phyloP scores from a whole-genome alignment of 768 basidiomycete species.

The Termitomyces sp. region DNA sequence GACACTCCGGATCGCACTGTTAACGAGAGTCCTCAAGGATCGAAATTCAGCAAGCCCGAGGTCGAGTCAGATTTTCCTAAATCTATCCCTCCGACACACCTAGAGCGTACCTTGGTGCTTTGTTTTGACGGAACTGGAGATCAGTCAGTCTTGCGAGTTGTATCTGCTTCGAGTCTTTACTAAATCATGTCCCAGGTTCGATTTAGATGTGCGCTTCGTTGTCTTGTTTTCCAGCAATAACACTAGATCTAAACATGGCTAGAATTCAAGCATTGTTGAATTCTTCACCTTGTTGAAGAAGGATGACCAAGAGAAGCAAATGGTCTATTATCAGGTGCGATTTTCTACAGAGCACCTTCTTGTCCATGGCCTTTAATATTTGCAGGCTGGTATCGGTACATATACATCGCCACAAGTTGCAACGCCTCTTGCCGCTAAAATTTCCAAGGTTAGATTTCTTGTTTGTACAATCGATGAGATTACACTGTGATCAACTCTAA shows the following conservation, averaged over 20 bases:
- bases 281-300: constrained; percentile 51
- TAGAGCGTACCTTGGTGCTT: constrained; percentile 50
- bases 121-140: constrained; percentile 68
- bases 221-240: not conserved
- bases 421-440: constrained; percentile 38
- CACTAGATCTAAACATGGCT: not conserved
- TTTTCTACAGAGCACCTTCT: not conserved
- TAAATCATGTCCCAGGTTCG: constrained; percentile 22
- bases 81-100: constrained; percentile 25
- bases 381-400: constrained; percentile 52
- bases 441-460: constrained; percentile 33
- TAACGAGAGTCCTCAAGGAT: not conserved
- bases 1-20: not conserved
- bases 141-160: constrained; percentile 21
- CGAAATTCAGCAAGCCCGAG: not conserved
- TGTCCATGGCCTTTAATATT: not conserved
- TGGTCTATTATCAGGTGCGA: constrained; percentile 54
- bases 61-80: not conserved
- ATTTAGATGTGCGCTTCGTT: constrained; percentile 30
- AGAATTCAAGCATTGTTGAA: constrained; percentile 51
- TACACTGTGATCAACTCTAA: not conserved
- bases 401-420: constrained; percentile 42
- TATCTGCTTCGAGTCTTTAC: not conserved
- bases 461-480: not conserved
- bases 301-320: constrained; percentile 42